A percentile compares a stretch with the other conserved stretches of the same genome.
Conservation (phyloP, 129 eudicot genomes). For the Flaveria brownii region DNA sequence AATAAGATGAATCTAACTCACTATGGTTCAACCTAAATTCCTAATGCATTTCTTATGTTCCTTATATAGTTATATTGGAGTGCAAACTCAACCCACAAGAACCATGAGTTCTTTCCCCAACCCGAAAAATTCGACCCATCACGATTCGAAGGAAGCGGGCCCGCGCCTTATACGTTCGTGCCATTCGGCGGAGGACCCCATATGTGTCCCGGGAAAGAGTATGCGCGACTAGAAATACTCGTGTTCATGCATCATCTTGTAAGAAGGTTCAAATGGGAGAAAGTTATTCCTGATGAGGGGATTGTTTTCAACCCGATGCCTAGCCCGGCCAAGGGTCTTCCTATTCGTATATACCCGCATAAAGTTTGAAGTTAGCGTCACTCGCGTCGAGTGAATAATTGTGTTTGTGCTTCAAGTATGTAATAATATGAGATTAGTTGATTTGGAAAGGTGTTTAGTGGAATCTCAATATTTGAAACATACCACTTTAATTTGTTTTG, state of each 20-base stretch:
- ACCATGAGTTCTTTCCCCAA: slow-evolving; percentile 47
- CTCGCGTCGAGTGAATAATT: not conserved
- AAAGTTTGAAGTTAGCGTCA: slow-evolving; percentile 4
- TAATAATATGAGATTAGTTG: not conserved
- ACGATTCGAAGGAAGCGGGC: slow-evolving; percentile 54
- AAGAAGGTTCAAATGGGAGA: slow-evolving; percentile 43
- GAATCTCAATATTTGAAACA: not conserved
- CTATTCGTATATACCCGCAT: slow-evolving; percentile 39
- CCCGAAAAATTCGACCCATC: slow-evolving; percentile 57
- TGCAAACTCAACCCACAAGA: slow-evolving; percentile 55
- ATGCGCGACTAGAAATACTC: slow-evolving; percentile 41
- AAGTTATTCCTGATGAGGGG: slow-evolving; percentile 36
- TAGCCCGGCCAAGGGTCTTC: slow-evolving; percentile 43
- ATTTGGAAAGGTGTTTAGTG: not conserved
- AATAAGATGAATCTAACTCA: not conserved
- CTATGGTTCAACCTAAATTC: not conserved
- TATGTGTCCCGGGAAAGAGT: slow-evolving; percentile 71
- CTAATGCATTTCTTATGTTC: not conserved
- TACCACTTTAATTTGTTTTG: not conserved
- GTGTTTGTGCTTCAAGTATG: not conserved
- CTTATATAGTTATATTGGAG: slow-evolving; percentile 57
- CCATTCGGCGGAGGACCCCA: slow-evolving; percentile 74
- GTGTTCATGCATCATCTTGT: slow-evolving; percentile 47
- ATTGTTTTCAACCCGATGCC: slow-evolving; percentile 36
- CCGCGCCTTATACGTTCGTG: slow-evolving; percentile 58